Evolutionary conservation across 2,329 filamentous ascomycete genomes (phyloP).

Genomic region (Teratosphaeria epicoccoides): DNA sequence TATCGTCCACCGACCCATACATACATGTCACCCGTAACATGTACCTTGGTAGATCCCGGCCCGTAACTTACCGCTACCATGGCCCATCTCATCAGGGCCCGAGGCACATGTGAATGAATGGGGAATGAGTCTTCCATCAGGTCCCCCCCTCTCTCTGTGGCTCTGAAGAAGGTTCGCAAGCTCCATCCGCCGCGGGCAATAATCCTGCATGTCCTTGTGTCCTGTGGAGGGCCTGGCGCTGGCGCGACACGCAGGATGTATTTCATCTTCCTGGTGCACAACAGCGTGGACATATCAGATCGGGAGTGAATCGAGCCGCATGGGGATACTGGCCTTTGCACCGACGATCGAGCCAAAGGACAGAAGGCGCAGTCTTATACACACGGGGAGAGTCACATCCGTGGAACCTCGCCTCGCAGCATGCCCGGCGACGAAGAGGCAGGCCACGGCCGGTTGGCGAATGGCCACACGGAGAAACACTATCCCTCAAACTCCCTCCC

Average conservation of each 20-base stretch:
- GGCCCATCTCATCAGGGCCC: too few species aligned
- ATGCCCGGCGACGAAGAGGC: not conserved
- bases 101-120: not conserved
- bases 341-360: not conserved
- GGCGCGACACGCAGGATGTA: not conserved
- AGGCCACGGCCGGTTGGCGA: not conserved
- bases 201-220: too few species aligned
- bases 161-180: not conserved
- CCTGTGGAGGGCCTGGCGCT: not conserved
- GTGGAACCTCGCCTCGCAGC: not conserved
- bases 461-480: not conserved
- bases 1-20: too few species aligned
- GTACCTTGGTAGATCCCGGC: not conserved
- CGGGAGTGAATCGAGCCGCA: not conserved
- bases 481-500: not conserved
- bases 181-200: not conserved
- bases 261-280: not conserved
- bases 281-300: too few species aligned
- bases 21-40: too few species aligned
- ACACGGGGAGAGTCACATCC: not conserved
- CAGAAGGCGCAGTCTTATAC: too few species aligned
- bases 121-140: not conserved
- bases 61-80: too few species aligned
- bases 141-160: not conserved
- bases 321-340: not conserved